Evolutionary conservation across 805 yeast species (phyloP).

Genomic region (Metschnikowia proteae): DNA sequence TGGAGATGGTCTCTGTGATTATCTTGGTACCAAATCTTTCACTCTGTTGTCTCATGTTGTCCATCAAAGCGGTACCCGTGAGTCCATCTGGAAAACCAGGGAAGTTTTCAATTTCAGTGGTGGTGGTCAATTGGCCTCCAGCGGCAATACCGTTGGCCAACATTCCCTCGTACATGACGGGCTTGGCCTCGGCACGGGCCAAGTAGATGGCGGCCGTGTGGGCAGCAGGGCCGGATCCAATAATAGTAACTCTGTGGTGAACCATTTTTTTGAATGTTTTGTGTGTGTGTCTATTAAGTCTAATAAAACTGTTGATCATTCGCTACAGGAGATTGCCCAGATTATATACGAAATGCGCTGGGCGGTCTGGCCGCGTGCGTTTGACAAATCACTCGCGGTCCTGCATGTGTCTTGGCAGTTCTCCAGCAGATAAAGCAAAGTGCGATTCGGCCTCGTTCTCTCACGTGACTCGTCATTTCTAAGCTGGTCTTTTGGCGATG

Average conservation of each 20-base stretch:
- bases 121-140: constrained; percentile 98
- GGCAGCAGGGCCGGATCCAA: constrained; percentile 99
- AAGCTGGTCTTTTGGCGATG: background rate
- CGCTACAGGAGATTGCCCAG: background rate
- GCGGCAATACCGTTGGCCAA: constrained; percentile 98
- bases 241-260: constrained; percentile 79
- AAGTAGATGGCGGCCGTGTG: constrained; percentile 98
- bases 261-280: constrained; percentile 50
- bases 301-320: background rate
- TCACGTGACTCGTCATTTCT: background rate
- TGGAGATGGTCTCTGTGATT: constrained; percentile 91
- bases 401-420: constrained; percentile 6
- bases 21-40: constrained; percentile 86
- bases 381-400: constrained; percentile 7
- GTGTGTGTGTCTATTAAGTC: background rate
- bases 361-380: constrained; percentile 12
- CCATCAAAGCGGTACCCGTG: constrained; percentile 86
- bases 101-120: constrained; percentile 97
- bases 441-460: background rate
- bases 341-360: constrained; percentile 6
- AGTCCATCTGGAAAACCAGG: constrained; percentile 98
- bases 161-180: constrained; percentile 92
- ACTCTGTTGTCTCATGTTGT: constrained; percentile 87
- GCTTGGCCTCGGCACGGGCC: constrained; percentile 94
- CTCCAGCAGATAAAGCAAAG: background rate